These are phyloP conservation scores for Quercus tomentella DNA, from an alignment of 331 rosid genomes.

Conservation along the genomic window DNA sequence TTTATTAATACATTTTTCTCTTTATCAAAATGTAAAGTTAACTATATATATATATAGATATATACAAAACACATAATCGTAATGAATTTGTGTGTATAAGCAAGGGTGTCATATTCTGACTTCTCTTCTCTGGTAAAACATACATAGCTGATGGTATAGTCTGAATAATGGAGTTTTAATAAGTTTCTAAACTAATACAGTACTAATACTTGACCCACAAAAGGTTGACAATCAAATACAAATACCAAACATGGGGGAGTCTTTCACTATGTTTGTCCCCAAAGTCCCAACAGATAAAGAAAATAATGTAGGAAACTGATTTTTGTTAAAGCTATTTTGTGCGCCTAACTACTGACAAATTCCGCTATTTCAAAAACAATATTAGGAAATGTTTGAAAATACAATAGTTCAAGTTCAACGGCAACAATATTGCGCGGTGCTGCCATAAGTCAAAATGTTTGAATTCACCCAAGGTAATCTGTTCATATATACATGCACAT, in stretches of 20 bases:
- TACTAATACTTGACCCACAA: not conserved
- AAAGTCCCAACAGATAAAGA: not conserved
- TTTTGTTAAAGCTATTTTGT: not conserved
- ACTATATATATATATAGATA: too few relatives aligned
- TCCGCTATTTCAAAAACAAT: not conserved
- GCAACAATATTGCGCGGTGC: too few relatives aligned
- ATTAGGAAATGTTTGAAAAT: too few relatives aligned
- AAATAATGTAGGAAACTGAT: not conserved
- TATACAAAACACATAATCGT: too few relatives aligned
- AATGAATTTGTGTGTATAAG: too few relatives aligned
- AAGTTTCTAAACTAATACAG: not conserved
- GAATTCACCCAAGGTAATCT: too few relatives aligned
- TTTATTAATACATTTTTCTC: too few relatives aligned
- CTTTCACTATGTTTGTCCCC: not conserved
- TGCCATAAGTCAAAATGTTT: too few relatives aligned
- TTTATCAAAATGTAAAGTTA: too few relatives aligned
- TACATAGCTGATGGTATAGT: not conserved
- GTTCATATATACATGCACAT: too few relatives aligned
- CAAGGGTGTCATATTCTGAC: not conserved
- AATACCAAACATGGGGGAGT: not conserved
- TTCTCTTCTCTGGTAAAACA: not conserved
- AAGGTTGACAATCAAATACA: not conserved
- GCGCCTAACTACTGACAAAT: not conserved
- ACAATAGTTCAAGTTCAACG: too few relatives aligned
- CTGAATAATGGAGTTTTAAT: not conserved